phyloP scores from a whole-genome alignment of 2,329 filamentous ascomycete species.

The Gremmenia infestans region DNA sequence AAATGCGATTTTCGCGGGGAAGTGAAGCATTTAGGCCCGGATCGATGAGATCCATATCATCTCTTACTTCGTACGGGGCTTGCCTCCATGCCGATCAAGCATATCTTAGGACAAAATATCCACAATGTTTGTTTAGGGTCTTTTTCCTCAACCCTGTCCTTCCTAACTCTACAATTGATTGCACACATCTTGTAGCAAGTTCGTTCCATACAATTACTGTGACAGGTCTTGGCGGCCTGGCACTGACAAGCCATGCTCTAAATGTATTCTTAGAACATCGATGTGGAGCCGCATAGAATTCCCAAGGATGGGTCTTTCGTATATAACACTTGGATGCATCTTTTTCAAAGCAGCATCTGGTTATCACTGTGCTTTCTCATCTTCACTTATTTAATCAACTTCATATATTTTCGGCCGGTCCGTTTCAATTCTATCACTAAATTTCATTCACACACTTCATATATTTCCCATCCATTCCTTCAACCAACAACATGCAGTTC shows the following conservation, averaged over 20 bases:
- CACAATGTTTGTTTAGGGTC: background rate
- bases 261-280: conserved; percentile 1
- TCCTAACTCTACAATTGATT: background rate
- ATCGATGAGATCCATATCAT: background rate
- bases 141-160: background rate
- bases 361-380: conserved; percentile 11
- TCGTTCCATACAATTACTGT: conserved; percentile 12
- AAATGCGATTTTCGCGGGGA: background rate
- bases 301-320: background rate
- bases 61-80: conserved; percentile 1
- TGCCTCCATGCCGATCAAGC: conserved; percentile 3
- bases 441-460: conserved; percentile 4
- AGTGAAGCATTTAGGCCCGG: too few species aligned
- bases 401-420: conserved; percentile 21
- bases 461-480: conserved; percentile 10
- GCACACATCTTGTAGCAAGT: conserved; percentile 5
- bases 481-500: conserved; percentile 24
- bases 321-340: conserved; percentile 4
- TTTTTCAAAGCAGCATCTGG: conserved; percentile 14
- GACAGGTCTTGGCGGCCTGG: conserved; percentile 6
- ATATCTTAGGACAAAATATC: background rate
- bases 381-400: conserved; percentile 7
- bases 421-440: conserved; percentile 14
- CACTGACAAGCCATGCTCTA: background rate
- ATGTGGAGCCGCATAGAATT: conserved; percentile 1